Conservation (phyloP, 2,329 filamentous ascomycete genomes). For the Davidsoniella australis region DNA sequence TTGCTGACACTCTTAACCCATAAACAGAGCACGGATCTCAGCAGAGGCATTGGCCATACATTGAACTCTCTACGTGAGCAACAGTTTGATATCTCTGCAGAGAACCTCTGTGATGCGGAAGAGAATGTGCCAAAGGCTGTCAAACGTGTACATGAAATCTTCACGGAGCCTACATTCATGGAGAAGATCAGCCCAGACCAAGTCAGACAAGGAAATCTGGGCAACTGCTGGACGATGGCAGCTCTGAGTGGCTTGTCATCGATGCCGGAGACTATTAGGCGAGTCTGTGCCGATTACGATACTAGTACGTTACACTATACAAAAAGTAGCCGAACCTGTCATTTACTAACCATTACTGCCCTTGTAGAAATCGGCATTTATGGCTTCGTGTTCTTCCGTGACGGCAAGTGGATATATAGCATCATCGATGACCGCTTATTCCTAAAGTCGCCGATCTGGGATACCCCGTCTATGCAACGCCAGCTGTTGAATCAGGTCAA, state of each 20-base stretch:
- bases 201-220: constrained; percentile 59
- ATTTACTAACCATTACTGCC: not conserved
- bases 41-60: constrained; percentile 41
- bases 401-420: constrained; percentile 82
- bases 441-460: constrained; percentile 65
- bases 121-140: constrained; percentile 51
- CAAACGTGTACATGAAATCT: constrained; percentile 59
- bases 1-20: not conserved
- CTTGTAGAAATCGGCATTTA: constrained; percentile 55
- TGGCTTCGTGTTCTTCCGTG: constrained; percentile 75
- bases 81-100: constrained; percentile 31
- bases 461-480: constrained; percentile 59
- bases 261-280: constrained; percentile 50
- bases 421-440: constrained; percentile 87
- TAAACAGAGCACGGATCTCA: constrained; percentile 46
- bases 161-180: constrained; percentile 54
- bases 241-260: constrained; percentile 62
- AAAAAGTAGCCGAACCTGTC: not conserved
- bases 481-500: constrained; percentile 60
- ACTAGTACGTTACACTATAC: constrained; percentile 25
- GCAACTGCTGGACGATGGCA: constrained; percentile 75
- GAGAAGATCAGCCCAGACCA: constrained; percentile 51
- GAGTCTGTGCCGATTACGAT: constrained; percentile 60
- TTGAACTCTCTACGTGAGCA: constrained; percentile 34
- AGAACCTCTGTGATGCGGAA: constrained; percentile 19